Evolutionary conservation across 169 alveolate species (phyloP), one percentile per base, ranked within the genome.

Genomic region (Plasmodium coatneyi): DNA sequence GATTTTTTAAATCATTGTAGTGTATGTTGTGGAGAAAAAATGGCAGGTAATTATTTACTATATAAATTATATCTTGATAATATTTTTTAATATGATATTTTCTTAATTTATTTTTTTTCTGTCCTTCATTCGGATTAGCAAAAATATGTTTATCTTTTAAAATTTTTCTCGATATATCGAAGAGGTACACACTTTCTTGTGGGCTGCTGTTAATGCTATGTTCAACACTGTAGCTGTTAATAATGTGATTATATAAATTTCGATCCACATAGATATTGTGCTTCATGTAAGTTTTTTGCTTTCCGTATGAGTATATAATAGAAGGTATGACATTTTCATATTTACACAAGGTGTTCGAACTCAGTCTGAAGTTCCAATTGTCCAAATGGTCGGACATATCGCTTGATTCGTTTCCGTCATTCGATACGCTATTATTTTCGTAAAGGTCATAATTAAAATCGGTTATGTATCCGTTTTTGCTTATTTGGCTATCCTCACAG

Each of bases 1-100:
- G 46, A 90, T 90, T 90, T 81, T 90, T 90, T 79, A 90, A 46
- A 46, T 90, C 95, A 80, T 90, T 90, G 70, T 90, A 90, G 39
- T 90, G 95, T 49, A 90, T 52, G 12, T 90, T 70, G 12, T 76
- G 30, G 25, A 90, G 4, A 71, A 90, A 90, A 90, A 30, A 71
- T 4, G 56, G 71, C 14, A 79, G 60, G 52, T 80, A 90, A 41
- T 90, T 90, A 71, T 90, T 90, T 22, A 90, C 76, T 39, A 90
- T 71, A 25, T 80, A 90, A 22, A 81, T 90, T 22, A 90, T 80
- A 70, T 90, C 84, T 80, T 90, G 76, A 71, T 90, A 90, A 80
- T 74, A 90, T 87, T 32, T 90, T 80, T 70, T 43, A 52, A 30
- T 90, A 3, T 90, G 76, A 90, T 41, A 70, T 70, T 80, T 89